Base-by-base conservation (phyloP, 768 basidiomycete genomes). In the Podaxis mareebaensis region DNA sequence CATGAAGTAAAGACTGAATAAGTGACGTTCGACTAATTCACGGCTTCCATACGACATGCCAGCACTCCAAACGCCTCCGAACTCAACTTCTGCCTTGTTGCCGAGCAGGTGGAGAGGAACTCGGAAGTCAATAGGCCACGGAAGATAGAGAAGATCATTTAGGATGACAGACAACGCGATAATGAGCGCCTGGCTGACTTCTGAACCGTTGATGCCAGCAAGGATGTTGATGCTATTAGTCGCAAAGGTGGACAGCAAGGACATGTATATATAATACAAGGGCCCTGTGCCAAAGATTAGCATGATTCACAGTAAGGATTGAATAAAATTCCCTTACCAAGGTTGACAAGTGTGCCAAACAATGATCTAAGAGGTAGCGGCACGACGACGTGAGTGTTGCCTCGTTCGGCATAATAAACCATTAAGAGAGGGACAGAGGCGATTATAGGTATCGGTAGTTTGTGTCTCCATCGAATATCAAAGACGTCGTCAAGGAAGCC, bases 171-270 rank as follows among this genome's bases (percentile, higher is more conserved):
- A 97, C 10, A 93, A 65, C 3, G 93, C 92, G 66, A 99, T 99
- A 64, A 99, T 86, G 52, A 97, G 79, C 0, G 96, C 92, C 76
- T 99, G 97, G 65, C 88, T 85, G 66, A 92, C 94, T 81, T 99
- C 97, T 4, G 96, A 89, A 11, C 96, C 97, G 72, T 99, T 99
- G 67, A 98, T 92, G 8, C 96, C 97, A 11, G 97, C 97, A 17
- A 99, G 88, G 68, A 99, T 99, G 75, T 99, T 99, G 82, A 99
- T 97, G 73, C 92, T 92, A 77, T 99, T 99, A 17, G 96, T 98
- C 60, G 93, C 87, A 75, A 99, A 99, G 0, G 95, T 99, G 36
- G 96, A 98, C 17, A 99, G 80, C 33, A 99, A 77, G 4, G 94
- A 87, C 93, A 99, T 98, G 79, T 99, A 99, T 58, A 96, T 64